phyloP scores from a whole-genome alignment of 768 basidiomycete species.

The Coprinopsis sp. region DNA sequence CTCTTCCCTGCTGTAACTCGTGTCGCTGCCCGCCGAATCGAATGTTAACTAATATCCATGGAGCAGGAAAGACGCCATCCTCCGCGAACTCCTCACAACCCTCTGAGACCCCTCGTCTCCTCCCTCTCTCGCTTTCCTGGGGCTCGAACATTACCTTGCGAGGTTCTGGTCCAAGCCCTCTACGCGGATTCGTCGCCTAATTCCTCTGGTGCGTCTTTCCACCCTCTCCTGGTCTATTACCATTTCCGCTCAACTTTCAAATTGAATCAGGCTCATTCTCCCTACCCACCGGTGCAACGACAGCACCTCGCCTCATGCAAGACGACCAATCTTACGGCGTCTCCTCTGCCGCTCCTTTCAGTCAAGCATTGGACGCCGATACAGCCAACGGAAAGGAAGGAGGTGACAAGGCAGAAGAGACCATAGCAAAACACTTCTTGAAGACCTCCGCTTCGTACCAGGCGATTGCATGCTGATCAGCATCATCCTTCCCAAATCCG shows the following conservation, averaged over 20 bases:
- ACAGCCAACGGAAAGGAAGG: not conserved
- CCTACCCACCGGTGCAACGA: constrained; percentile 43
- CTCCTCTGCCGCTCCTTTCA: too few species aligned
- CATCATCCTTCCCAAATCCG: constrained; percentile 71
- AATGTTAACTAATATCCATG: not conserved
- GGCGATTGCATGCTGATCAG: constrained; percentile 76
- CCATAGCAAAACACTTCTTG: constrained; percentile 46
- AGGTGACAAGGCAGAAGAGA: not conserved
- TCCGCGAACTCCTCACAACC: constrained; percentile 73
- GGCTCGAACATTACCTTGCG: constrained; percentile 78
- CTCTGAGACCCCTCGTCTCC: constrained; percentile 68
- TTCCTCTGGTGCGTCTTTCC: too few species aligned
- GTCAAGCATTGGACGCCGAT: too few species aligned
- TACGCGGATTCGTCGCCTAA: constrained; percentile 75
- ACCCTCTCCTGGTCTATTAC: too few species aligned
- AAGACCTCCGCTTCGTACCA: constrained; percentile 74
- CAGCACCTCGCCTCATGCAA: constrained; percentile 58
- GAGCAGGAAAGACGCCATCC: constrained; percentile 74
- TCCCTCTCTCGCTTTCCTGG: too few species aligned
- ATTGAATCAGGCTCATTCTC: constrained; percentile 74
- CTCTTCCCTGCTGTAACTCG: not conserved
- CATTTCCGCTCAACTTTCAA: constrained; percentile 79
- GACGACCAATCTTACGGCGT: constrained; percentile 32
- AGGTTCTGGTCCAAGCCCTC: constrained; percentile 76
- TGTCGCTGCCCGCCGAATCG: too few species aligned